Percentiles rank a stretch among this genome's conserved stretches.
These are phyloP conservation scores for Caloboletus firmus DNA, from an alignment of 1,284 basidiomycete species.

Conservation along the genomic window DNA sequence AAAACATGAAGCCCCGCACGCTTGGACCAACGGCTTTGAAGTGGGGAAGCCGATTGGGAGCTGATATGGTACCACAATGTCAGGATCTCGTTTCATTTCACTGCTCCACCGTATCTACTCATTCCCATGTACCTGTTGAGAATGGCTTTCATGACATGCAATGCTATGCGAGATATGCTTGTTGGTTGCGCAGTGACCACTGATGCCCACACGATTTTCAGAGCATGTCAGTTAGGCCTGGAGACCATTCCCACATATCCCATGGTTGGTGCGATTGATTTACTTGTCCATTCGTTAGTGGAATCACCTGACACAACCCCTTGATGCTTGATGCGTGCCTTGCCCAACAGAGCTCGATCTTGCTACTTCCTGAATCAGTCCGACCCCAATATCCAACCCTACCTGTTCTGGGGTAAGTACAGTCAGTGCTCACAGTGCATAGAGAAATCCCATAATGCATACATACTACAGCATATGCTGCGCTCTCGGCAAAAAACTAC, in stretches of 20 bases:
- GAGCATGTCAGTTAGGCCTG: constrained; percentile 2
- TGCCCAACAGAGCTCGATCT: constrained; percentile 18
- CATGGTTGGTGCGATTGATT: background rate
- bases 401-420: background rate
- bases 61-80: constrained; percentile 49
- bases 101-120: constrained; percentile 10
- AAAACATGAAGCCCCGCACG: constrained; percentile 89
- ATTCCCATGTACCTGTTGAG: constrained; percentile 27
- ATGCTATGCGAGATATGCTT: constrained; percentile 11
- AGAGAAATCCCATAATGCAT: background rate
- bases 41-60: constrained; percentile 82
- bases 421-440: no score
- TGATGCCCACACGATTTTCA: constrained; percentile 13
- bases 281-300: background rate
- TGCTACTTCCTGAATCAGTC: constrained; percentile 20
- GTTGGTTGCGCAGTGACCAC: background rate
- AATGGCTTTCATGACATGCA: constrained; percentile 17
- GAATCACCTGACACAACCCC: constrained; percentile 18
- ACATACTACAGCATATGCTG: background rate
- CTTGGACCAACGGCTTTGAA: constrained; percentile 82
- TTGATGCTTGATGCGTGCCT: constrained; percentile 15
- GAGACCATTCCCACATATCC: constrained; percentile 15
- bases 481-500: background rate
- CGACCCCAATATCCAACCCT: constrained; percentile 18
- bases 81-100: constrained; percentile 17